Evolutionary conservation across 139 green algal species (phyloP).

Genomic region (Auxenochlorella pyrenoidosa): DNA sequence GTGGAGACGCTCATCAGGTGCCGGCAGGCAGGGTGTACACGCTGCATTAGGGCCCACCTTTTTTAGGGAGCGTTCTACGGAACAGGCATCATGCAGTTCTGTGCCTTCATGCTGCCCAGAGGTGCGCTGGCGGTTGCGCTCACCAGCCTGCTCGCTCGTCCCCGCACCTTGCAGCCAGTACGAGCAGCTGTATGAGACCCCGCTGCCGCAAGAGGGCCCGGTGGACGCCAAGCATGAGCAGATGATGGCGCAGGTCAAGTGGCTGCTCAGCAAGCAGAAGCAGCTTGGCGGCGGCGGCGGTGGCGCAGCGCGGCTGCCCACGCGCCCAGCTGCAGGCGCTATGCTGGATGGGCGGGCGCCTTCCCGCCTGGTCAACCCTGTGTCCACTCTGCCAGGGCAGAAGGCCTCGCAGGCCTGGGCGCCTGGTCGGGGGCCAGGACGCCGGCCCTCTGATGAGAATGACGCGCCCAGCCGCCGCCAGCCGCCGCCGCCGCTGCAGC

Average conservation of each 20-base stretch:
- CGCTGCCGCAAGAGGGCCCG: background rate
- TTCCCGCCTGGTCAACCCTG: slow-evolving; percentile 34
- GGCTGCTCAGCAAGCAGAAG: background rate
- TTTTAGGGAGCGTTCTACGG: too few relatives aligned
- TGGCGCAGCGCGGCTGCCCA: background rate
- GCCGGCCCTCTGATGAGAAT: slow-evolving; percentile 3
- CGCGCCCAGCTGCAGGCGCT: background rate
- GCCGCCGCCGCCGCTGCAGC: background rate
- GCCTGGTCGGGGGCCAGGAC: background rate
- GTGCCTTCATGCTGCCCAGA: background rate
- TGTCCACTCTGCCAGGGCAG: slow-evolving; percentile 33
- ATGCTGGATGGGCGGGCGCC: background rate
- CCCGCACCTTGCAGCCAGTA: slow-evolving; percentile 1
- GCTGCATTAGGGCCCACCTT: too few relatives aligned
- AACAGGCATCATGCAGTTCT: too few relatives aligned
- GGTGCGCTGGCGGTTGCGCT: background rate
- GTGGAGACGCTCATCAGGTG: slow-evolving; percentile 22
- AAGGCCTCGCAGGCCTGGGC: background rate
- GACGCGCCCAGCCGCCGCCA: background rate
- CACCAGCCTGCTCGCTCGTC: background rate
- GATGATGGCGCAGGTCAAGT: background rate
- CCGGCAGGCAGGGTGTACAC: background rate
- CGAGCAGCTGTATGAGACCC: slow-evolving; percentile 13
- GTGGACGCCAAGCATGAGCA: slow-evolving; percentile 3
- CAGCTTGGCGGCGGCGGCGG: background rate